Base-by-base conservation (phyloP, 2,329 filamentous ascomycete species). In the Neopestalotiopsis sp. region DNA sequence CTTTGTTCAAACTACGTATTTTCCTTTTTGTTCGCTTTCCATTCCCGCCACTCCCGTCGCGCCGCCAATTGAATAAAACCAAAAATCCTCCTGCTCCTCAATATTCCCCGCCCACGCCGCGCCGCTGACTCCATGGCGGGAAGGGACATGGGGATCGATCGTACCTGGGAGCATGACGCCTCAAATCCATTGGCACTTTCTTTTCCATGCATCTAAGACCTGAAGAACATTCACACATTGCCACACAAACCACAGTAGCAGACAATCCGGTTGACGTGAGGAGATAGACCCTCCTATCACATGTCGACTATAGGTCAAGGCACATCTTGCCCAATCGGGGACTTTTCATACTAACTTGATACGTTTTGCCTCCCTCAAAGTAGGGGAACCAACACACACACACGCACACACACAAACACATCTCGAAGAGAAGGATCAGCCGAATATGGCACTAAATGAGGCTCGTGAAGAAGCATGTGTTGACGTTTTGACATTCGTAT, bases 381-480 rank as follows among this genome's bases (percentile, higher is more conserved):
- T 53, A 17, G n/a, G n/a, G 45, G 2, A 14, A 14, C n/a, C 42
- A n/a, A 6, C 13, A 14, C 13, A n/a, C n/a, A 14, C 42, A n/a
- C 42, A n/a, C 14, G n/a, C n/a, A n/a, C 42, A 49, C 4, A n/a
- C 42, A 14, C 45, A 53, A n/a, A 53, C 45, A 9, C 17, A 24
- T 53, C 5, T 53, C 45, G n/a, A 63, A 34, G 34, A 63, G 61
- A 63, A 30, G 20, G 61, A 63, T 63, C 61, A 59, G 57, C 57
- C 45, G 45, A 17, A 53, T n/a, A 28, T 7, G 45, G 2, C 7
- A 49, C 45, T 49, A n/a, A n/a, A 53, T 53, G 17, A 53, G 17
- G 57, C 57, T 28, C 57, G 57, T 59, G 57, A 59, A 32, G 24
- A 59, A n/a, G 17, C 34, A n/a, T 14, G 34, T 12, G 59, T 17